Base-by-base conservation (phyloP, 345 rosid species). In the Iberis pinnata region DNA sequence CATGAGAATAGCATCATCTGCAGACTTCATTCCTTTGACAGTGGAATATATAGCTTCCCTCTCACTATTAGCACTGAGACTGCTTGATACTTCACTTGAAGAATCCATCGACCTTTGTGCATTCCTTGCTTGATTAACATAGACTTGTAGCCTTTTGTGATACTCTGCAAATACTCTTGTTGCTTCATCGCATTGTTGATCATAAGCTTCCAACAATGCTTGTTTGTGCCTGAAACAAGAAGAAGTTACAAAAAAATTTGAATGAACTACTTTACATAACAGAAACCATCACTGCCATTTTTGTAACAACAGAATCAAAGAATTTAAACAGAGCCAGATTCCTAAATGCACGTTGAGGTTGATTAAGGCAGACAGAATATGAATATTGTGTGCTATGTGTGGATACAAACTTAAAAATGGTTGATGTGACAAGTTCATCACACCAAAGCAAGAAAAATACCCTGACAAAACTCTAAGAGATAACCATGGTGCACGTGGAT, bases 111-210 rank as follows among this genome's bases (percentile, higher is more conserved):
- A 74, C 72, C 80, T 76, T 58, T 79, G 83, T 46, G 88, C 76
- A 75, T 82, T 90, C 60, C 86, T 84, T 31, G 96, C 95, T 81
- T 84, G 98, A 69, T 70, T 79, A 57, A 87, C 89, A 44, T 78
- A 84, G 20, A 72, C 77, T 53, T 67, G 73, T 53, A 90, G 76
- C 56, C 83, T 86, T 49, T 77, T 87, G 60, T 87, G 95, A 72
- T 90, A 90, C 70, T 87, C 98, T 1, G 77, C 79, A 76, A 87
- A 87, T 67, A 90, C 80, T 68, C 81, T 82, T 33, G 86, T 88
- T 50, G 95, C 96, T 56, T 90, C 96, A 42, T 87, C 95, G 40
- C 96, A 81, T 56, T 90, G 98, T 60, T 87, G 86, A 71, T 90
- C 86, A 71, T 84, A 90, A 44, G 95, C 81, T 65, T 87, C 98